Evolutionary conservation across 2,329 filamentous ascomycete species (phyloP).

Genomic region (Fonsecaea nubica): DNA sequence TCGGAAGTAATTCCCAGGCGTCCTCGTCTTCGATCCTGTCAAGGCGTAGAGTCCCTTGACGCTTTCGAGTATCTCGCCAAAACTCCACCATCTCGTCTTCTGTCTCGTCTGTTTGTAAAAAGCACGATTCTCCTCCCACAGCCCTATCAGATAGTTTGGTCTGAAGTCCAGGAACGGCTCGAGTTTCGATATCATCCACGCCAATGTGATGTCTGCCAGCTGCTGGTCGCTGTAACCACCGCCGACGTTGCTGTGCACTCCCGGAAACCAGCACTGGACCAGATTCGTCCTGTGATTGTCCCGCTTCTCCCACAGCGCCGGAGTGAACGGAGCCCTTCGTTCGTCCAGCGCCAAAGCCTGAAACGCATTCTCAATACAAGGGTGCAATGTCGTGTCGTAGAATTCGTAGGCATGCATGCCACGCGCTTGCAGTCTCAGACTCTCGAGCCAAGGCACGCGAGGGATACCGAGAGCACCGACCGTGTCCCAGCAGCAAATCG

Average conservation of each 20-base stretch:
- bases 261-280: constrained; percentile 57
- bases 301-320: constrained; percentile 44
- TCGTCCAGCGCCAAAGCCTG: constrained; percentile 47
- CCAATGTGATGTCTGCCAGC: constrained; percentile 56
- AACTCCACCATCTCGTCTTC: constrained; percentile 39
- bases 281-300: constrained; percentile 44
- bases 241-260: constrained; percentile 57
- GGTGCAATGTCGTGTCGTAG: constrained; percentile 44
- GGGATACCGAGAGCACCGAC: constrained; percentile 46
- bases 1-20: constrained; percentile 41
- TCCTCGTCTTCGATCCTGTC: constrained; percentile 39
- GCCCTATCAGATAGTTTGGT: constrained; percentile 36
- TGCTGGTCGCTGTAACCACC: constrained; percentile 57
- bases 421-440: constrained; percentile 26
- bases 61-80: constrained; percentile 40
- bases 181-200: constrained; percentile 59
- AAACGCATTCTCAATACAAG: constrained; percentile 45
- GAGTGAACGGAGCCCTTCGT: constrained; percentile 43
- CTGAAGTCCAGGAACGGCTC: constrained; percentile 42
- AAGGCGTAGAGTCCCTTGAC: constrained; percentile 39
- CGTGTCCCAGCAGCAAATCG: constrained; percentile 46
- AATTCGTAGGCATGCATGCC: constrained; percentile 44
- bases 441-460: constrained; percentile 34
- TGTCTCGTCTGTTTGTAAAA: constrained; percentile 39
- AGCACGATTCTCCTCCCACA: constrained; percentile 34